Evolutionary conservation across 352 stramenopile genomes (phyloP), one percentile per base, ranked within the genome.

Genomic region (Pseudoperonospora humuli): DNA sequence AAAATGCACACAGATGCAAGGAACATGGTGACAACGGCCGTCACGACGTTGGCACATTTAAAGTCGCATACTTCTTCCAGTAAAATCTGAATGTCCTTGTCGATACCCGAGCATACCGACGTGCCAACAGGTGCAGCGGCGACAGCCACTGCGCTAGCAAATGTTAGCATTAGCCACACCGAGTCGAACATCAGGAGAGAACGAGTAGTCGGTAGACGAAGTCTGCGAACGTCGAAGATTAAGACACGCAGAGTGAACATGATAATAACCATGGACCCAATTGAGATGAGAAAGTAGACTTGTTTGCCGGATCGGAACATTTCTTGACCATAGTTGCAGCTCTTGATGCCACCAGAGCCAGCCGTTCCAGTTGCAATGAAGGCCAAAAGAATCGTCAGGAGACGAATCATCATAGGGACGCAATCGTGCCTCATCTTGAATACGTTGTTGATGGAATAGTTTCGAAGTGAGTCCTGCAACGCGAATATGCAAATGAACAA

Each of bases 31-130:
- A 70, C 56, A 20, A 83, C 57, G 9, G 70, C 57, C 13, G 66
- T 64, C 19, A 86, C 50, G 19, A 84, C 58, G 41, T 78, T 71
- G 14, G 61, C 65, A 57, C 74, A 86, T 49, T 64, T 63, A 57
- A 86, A 75, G n/a, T 70, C 61, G 46, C 74, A 86, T 18, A 73
- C 67, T 41, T 86, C 66, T 42, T 86, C 45, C 33, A 86, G 49
- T 24, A 80, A 42, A 11, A 37, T 56, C 60, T 70, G 47, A 27
- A 77, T 55, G 35, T 75, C 69, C 29, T 65, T 61, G 37, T 64
- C 36, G 15, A 59, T 51, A 29, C 61, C 67, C 2, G 72, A 74
- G 67, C 74, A 86, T 8, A 84, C 61, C 1, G 74, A 60, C 26
- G 65, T 70, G 2, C 61, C 74, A 0, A 80, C 61, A 2, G 74